Conservation (phyloP, 306 rosid genomes). For the Dryas octopetala region DNA sequence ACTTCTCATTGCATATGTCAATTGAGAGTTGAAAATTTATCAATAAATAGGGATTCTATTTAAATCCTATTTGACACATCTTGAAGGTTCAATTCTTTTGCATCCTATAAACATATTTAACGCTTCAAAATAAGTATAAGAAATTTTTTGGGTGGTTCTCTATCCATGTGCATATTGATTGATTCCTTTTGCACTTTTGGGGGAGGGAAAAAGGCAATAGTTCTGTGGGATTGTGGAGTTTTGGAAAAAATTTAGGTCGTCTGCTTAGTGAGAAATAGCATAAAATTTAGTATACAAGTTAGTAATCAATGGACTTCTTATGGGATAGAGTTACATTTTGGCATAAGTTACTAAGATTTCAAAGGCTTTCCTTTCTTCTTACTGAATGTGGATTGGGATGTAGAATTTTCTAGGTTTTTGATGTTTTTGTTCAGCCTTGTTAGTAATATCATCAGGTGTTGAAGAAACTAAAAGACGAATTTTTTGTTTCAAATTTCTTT, state of each 20-base stretch:
- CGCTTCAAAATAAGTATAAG: conserved; percentile 1
- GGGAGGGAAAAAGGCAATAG: not conserved
- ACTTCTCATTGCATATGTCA: not conserved
- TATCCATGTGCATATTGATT: not conserved
- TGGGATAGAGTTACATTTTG: not conserved
- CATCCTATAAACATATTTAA: not conserved
- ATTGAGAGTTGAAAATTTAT: conserved; percentile 30
- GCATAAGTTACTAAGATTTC: not conserved
- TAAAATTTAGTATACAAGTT: not conserved
- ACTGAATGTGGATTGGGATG: not conserved
- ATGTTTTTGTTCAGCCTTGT: not conserved
- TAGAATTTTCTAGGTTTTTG: not conserved
- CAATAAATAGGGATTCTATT: not conserved
- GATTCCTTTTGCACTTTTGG: not conserved
- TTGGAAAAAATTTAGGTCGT: not conserved
- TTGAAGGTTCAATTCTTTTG: not conserved
- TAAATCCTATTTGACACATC: not conserved
- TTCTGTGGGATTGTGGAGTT: not conserved
- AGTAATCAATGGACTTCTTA: not conserved
- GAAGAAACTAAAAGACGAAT: no score
- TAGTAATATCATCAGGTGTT: no score
- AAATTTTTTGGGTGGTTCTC: not conserved
- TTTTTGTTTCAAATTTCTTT: no score
- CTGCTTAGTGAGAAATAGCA: not conserved
- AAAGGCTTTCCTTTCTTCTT: not conserved